phyloP scores from a whole-genome alignment of 2,329 filamentous ascomycete species.

The Huntiella bhutanensis region DNA sequence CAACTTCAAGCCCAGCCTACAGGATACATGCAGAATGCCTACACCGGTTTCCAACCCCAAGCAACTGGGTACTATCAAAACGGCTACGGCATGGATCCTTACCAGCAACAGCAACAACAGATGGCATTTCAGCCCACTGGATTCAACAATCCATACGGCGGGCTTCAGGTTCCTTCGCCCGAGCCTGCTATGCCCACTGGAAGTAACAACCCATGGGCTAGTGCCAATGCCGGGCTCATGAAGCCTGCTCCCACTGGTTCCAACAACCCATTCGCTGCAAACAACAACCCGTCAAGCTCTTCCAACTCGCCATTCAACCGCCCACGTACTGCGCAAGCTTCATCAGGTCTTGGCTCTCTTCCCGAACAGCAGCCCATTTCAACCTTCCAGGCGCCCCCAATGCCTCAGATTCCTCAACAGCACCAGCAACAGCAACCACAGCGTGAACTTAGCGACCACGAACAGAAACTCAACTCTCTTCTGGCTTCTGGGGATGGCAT shows the following conservation, averaged over 20 bases:
- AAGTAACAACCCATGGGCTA: constrained; percentile 88
- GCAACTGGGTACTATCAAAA: constrained; percentile 41
- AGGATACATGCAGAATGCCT: constrained; percentile 43
- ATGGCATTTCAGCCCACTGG: constrained; percentile 28
- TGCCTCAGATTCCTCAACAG: constrained; percentile 24
- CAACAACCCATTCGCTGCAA: constrained; percentile 81
- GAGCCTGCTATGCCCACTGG: constrained; percentile 53
- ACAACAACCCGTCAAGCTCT: constrained; percentile 16
- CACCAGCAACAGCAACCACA: constrained; percentile 27
- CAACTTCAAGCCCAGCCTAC: constrained; percentile 64
- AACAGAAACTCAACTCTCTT: constrained; percentile 67
- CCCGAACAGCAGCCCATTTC: constrained; percentile 68
- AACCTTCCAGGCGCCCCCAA: constrained; percentile 28
- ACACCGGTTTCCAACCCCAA: constrained; percentile 32
- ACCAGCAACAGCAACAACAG: constrained; percentile 29
- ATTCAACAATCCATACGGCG: constrained; percentile 30
- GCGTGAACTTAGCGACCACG: constrained; percentile 41
- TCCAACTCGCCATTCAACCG: constrained; percentile 39
- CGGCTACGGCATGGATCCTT: constrained; percentile 57
- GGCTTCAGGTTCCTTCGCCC: constrained; percentile 26
- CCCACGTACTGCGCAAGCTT: constrained; percentile 34
- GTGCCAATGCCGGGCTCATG: constrained; percentile 39
- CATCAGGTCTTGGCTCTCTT: constrained; percentile 55
- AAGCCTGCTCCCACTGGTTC: constrained; percentile 80
- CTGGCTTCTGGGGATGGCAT: constrained; percentile 77